These are phyloP conservation scores for Irpex lacteus DNA, from an alignment of 1,284 basidiomycete species.

Conservation along the genomic window DNA sequence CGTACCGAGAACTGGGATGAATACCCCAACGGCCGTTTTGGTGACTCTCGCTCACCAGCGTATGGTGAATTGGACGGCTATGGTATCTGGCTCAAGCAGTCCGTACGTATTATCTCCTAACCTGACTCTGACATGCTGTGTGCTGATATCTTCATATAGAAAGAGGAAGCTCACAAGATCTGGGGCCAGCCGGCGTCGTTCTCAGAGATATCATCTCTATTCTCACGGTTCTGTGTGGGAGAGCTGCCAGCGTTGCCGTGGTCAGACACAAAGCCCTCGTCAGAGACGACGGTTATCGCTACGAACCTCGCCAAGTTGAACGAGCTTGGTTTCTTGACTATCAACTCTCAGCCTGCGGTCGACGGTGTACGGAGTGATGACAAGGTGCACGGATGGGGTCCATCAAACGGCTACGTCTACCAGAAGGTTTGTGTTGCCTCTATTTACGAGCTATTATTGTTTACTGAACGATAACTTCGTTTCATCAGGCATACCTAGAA, in stretches of 20 bases:
- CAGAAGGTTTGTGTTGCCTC: constrained; percentile 71
- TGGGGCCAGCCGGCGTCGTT: constrained; percentile 84
- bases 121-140: background rate
- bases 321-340: constrained; percentile 89
- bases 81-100: constrained; percentile 82
- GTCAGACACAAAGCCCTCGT: constrained; percentile 88
- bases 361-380: constrained; percentile 89
- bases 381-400: constrained; percentile 91
- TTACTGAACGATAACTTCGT: background rate
- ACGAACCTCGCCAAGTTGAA: constrained; percentile 84
- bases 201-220: constrained; percentile 70
- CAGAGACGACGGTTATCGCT: constrained; percentile 85
- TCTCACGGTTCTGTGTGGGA: constrained; percentile 76
- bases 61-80: constrained; percentile 98
- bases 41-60: constrained; percentile 94
- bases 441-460: background rate
- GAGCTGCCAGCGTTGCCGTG: constrained; percentile 84
- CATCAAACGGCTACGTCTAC: constrained; percentile 92
- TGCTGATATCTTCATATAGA: constrained; percentile 39
- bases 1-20: constrained; percentile 98
- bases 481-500: constrained; percentile 83
- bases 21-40: constrained; percentile 98
- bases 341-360: constrained; percentile 98
- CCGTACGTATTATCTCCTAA: constrained; percentile 42
- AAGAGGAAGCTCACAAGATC: constrained; percentile 79